Evolutionary conservation across 495 filamentous ascomycete species (phyloP).

Genomic region (Aspergillus baeticus): DNA sequence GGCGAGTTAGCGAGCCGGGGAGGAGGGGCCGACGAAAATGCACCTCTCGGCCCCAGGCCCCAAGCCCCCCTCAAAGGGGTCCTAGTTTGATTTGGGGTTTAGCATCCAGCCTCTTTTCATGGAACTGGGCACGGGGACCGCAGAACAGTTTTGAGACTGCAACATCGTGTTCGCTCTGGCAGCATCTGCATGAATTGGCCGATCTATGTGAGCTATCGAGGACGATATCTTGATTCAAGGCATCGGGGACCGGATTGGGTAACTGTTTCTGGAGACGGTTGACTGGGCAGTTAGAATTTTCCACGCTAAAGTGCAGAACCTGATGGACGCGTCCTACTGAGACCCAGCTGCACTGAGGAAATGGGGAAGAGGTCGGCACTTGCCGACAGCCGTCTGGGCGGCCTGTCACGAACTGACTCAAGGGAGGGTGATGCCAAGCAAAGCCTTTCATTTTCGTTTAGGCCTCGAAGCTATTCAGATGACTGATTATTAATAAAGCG

Average conservation of each 20-base stretch:
- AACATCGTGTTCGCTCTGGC: constrained; percentile 2
- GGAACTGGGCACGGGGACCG: neutral
- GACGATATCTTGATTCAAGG: neutral
- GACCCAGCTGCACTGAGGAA: neutral
- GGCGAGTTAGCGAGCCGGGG: neutral
- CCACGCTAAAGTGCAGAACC: neutral
- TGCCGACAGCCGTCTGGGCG: constrained; percentile 11
- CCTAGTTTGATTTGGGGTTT: constrained; percentile 3
- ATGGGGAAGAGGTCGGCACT: neutral
- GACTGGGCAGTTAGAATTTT: neutral
- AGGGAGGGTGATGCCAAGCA: neutral
- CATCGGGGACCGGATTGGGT: neutral
- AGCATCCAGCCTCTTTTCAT: neutral
- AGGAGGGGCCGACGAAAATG: neutral
- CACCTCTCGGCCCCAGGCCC: neutral
- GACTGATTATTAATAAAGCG: neutral
- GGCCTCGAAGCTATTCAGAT: neutral
- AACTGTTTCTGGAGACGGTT: neutral
- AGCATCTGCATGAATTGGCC: constrained; percentile 1
- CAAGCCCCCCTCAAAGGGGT: neutral
- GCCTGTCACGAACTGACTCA: constrained; percentile 1
- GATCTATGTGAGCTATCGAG: neutral
- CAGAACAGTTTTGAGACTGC: neutral
- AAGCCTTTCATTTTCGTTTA: neutral
- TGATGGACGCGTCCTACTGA: neutral